A percentile compares a stretch with the other conserved stretches of the same genome.
Conservation (phyloP, 352 stramenopile genomes). For the Phytophthora kernoviae region DNA sequence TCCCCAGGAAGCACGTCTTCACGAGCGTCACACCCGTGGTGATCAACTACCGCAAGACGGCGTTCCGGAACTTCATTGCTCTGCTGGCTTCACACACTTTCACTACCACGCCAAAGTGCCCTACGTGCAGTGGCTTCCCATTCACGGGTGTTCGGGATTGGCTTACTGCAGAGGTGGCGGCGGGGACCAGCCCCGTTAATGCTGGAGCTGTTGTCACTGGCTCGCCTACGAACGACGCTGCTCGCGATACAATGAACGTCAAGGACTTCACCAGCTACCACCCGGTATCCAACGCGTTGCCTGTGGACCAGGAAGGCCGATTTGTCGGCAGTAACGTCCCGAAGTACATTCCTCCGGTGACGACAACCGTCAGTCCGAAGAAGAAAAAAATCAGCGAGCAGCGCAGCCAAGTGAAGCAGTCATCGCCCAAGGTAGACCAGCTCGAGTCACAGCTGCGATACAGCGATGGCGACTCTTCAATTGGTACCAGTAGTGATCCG, state of each 20-base stretch:
- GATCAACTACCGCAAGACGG: constrained; percentile 83
- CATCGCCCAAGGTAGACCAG: constrained; percentile 26
- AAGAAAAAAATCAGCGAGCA: constrained; percentile 14
- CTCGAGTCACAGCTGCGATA: constrained; percentile 24
- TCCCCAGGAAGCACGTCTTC: constrained; percentile 85
- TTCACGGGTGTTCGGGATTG: constrained; percentile 85
- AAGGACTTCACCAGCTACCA: constrained; percentile 79
- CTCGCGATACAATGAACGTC: constrained; percentile 75
- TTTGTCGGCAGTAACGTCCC: constrained; percentile 43
- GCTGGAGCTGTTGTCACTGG: neutral
- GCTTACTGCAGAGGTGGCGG: constrained; percentile 51
- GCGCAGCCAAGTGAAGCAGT: constrained; percentile 14
- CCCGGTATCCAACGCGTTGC: constrained; percentile 43
- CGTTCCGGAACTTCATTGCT: constrained; percentile 70
- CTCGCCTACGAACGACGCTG: constrained; percentile 39
- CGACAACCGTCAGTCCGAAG: constrained; percentile 15
- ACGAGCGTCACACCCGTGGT: constrained; percentile 75
- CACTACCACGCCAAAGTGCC: constrained; percentile 78
- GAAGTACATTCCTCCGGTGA: constrained; percentile 16
- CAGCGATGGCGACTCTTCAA: constrained; percentile 32
- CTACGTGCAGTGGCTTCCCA: constrained; percentile 70
- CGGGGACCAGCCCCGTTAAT: neutral
- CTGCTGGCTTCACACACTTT: constrained; percentile 85
- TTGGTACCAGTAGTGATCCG: constrained; percentile 25
- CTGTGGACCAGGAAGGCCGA: constrained; percentile 70